These are phyloP conservation scores for Biancaea sappan DNA, from an alignment of 306 rosid genomes.

Conservation along the genomic window DNA sequence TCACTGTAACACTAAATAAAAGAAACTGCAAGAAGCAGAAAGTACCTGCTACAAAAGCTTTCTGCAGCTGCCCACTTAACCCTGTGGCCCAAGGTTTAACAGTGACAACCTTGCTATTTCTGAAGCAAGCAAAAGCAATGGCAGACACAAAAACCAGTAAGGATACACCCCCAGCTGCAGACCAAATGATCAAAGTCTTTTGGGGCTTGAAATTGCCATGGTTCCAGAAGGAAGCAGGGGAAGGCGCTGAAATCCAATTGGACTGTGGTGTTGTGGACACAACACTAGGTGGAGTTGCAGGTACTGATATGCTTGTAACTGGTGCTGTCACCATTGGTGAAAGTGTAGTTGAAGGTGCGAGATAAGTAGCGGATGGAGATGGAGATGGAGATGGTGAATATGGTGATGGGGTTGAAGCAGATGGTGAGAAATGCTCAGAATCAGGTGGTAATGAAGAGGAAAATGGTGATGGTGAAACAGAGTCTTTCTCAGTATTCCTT, in stretches of 20 bases:
- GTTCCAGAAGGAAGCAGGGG: constrained; percentile 50
- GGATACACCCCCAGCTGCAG: constrained; percentile 55
- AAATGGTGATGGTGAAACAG: constrained; percentile 16
- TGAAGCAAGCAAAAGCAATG: constrained; percentile 42
- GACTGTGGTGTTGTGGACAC: constrained; percentile 38
- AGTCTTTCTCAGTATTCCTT: neutral
- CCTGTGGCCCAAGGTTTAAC: constrained; percentile 98
- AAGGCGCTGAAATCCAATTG: constrained; percentile 35
- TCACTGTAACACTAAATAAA: neutral
- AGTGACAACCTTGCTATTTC: constrained; percentile 67
- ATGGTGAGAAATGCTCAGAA: constrained; percentile 9
- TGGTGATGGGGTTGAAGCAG: constrained; percentile 49
- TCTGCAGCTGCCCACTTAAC: constrained; percentile 93
- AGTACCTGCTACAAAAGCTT: constrained; percentile 85
- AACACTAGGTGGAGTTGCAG: constrained; percentile 43
- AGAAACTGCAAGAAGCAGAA: constrained; percentile 5
- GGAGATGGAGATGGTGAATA: constrained; percentile 51
- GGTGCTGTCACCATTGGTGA: constrained; percentile 41
- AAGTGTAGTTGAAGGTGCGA: constrained; percentile 36
- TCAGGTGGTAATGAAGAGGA: constrained; percentile 19
- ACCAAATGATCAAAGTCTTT: constrained; percentile 43
- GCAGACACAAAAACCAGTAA: constrained; percentile 51
- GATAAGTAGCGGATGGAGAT: constrained; percentile 30
- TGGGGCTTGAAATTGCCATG: constrained; percentile 36
- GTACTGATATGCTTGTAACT: constrained; percentile 33